Conservation (phyloP, 345 rosid species). For the Eucalyptus melliodora region DNA sequence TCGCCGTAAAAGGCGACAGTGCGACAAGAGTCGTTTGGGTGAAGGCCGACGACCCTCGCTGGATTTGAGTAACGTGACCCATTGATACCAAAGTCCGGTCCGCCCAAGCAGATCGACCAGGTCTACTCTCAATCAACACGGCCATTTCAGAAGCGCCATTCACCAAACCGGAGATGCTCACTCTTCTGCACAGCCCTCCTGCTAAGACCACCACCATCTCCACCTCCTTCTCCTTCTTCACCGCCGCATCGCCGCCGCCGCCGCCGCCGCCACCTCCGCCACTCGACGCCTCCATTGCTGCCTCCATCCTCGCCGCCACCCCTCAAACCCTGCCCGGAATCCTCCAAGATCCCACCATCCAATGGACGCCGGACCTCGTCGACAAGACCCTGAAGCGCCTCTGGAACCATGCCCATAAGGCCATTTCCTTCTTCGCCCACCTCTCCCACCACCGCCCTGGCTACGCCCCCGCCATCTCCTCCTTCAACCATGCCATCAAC, state of each 20-base stretch:
- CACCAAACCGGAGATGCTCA: background rate
- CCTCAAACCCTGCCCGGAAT: conserved; percentile 11
- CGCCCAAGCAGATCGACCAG: too few species aligned
- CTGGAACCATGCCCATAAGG: conserved; percentile 80
- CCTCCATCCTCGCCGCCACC: background rate
- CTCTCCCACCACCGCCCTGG: conserved; percentile 30
- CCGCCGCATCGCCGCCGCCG: background rate
- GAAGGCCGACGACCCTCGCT: too few species aligned
- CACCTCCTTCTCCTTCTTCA: background rate
- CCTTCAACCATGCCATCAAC: conserved; percentile 80
- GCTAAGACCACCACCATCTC: background rate
- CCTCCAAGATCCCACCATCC: conserved; percentile 28
- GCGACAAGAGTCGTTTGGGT: too few species aligned
- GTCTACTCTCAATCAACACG: background rate
- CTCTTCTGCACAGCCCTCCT: background rate
- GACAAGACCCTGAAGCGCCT: conserved; percentile 40
- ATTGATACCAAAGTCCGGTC: too few species aligned
- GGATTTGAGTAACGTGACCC: too few species aligned
- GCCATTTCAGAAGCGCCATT: background rate
- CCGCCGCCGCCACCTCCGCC: background rate
- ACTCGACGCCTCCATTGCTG: conserved; percentile 1
- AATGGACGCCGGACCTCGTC: conserved; percentile 59
- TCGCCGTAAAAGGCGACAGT: too few species aligned
- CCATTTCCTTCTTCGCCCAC: conserved; percentile 60
- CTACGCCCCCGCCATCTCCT: conserved; percentile 42